Conservation (phyloP, 2,329 filamentous ascomycete species). For the Chaetomiaceae sp. region DNA sequence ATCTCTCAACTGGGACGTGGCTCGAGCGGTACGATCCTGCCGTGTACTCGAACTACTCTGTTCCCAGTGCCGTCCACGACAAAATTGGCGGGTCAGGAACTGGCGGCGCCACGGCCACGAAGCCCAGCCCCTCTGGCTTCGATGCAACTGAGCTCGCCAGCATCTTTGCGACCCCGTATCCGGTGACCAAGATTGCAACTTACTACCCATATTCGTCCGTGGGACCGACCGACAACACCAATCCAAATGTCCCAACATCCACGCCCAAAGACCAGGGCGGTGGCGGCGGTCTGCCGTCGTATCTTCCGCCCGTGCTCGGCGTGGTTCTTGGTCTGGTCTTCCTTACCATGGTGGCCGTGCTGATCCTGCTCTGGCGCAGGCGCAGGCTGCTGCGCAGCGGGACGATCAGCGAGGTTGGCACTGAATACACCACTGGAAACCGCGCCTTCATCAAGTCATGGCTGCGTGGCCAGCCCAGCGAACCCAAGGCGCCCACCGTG, state of each 20-base stretch:
- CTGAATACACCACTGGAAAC: constrained; percentile 41
- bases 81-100: constrained; percentile 61
- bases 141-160: constrained; percentile 39
- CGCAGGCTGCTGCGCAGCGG: constrained; percentile 36
- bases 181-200: constrained; percentile 47
- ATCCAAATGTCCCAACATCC: constrained; percentile 17
- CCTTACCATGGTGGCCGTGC: constrained; percentile 45
- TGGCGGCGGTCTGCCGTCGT: constrained; percentile 43
- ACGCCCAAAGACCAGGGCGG: constrained; percentile 15
- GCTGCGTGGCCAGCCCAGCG: constrained; percentile 41
- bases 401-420: constrained; percentile 34
- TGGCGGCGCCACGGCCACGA: constrained; percentile 64
- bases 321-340: constrained; percentile 55
- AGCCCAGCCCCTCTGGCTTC: constrained; percentile 56
- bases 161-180: constrained; percentile 52
- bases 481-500: constrained; percentile 40
- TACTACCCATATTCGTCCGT: constrained; percentile 54
- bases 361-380: constrained; percentile 47
- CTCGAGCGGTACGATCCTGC: constrained; percentile 61
- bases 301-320: constrained; percentile 56
- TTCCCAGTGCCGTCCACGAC: constrained; percentile 57
- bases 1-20: constrained; percentile 65
- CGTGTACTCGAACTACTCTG: constrained; percentile 58
- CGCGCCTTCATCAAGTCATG: constrained; percentile 41
- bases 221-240: constrained; percentile 26